These are phyloP conservation scores for Solanum medicagineum DNA, from an alignment of 257 asterid species.

Conservation along the genomic window DNA sequence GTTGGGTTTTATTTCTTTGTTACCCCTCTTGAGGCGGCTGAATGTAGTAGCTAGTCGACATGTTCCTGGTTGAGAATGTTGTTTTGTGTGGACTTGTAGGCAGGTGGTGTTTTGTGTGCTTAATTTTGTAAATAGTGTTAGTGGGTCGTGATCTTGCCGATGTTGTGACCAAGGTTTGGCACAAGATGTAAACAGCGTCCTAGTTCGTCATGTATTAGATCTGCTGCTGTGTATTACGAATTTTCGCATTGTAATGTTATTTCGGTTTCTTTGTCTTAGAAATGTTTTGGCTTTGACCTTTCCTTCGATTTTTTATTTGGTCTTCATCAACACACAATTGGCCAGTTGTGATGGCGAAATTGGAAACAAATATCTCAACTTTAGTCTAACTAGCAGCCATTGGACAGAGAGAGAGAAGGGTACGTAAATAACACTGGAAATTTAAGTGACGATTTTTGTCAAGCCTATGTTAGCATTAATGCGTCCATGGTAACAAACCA, in stretches of 20 bases:
- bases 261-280: background rate
- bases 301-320: no score
- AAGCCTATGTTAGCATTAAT: background rate
- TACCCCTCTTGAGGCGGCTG: slow-evolving; percentile 2
- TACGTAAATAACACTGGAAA: background rate
- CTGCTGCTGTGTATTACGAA: background rate
- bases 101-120: background rate
- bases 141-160: background rate
- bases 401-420: background rate
- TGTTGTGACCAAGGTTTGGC: background rate
- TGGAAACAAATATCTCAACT: background rate
- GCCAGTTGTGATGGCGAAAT: background rate
- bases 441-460: background rate
- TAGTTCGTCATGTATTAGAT: background rate
- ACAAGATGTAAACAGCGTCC: background rate
- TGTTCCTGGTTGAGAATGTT: slow-evolving; percentile 4
- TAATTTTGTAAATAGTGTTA: slow-evolving; percentile 3
- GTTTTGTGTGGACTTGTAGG: background rate
- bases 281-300: background rate
- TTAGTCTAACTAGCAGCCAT: background rate
- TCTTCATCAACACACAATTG: background rate
- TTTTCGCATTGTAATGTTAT: background rate
- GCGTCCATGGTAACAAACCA: no score
- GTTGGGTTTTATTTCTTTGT: background rate
- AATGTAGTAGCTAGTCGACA: background rate